Percentiles rank a stretch among this genome's conserved stretches.
These are phyloP conservation scores for Colletotrichum gigasporum DNA, from an alignment of 2,329 filamentous ascomycete species.

Conservation along the genomic window DNA sequence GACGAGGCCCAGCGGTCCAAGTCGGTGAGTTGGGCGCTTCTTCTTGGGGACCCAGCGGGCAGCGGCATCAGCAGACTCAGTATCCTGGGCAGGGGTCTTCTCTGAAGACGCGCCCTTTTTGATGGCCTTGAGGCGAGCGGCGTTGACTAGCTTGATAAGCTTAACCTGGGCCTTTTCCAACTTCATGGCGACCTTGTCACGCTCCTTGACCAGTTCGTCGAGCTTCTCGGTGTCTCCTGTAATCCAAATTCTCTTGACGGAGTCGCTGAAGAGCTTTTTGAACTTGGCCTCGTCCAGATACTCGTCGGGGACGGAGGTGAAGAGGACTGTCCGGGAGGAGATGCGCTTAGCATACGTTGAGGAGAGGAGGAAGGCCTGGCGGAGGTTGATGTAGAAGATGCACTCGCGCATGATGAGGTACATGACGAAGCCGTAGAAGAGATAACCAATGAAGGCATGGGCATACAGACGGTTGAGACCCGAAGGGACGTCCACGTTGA, in stretches of 20 bases:
- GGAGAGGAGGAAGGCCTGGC: slow-evolving; percentile 90
- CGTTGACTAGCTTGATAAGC: slow-evolving; percentile 82
- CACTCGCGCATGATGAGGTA: slow-evolving; percentile 88
- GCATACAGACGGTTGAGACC: slow-evolving; percentile 78
- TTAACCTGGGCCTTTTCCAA: slow-evolving; percentile 89
- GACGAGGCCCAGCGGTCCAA: slow-evolving; percentile 65
- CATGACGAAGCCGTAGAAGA: slow-evolving; percentile 89
- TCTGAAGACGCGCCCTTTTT: slow-evolving; percentile 65
- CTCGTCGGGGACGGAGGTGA: slow-evolving; percentile 81
- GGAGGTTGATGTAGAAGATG: slow-evolving; percentile 91
- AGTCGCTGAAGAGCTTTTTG: slow-evolving; percentile 81
- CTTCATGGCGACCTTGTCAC: slow-evolving; percentile 81
- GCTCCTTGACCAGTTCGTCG: slow-evolving; percentile 81
- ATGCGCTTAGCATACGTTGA: slow-evolving; percentile 85
- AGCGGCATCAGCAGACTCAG: slow-evolving; percentile 72
- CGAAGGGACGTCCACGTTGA: slow-evolving; percentile 59
- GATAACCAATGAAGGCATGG: slow-evolving; percentile 81
- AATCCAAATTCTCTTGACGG: slow-evolving; percentile 87
- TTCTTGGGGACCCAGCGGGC: slow-evolving; percentile 78
- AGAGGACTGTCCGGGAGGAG: slow-evolving; percentile 89
- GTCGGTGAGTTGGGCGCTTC: slow-evolving; percentile 79
- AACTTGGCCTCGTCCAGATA: slow-evolving; percentile 83
- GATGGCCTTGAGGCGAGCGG: slow-evolving; percentile 71
- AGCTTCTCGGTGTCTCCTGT: slow-evolving; percentile 80
- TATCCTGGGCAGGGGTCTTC: slow-evolving; percentile 61